Evolutionary conservation across 2,329 filamentous ascomycete genomes (phyloP), one percentile per base, ranked within the genome.

Genomic region (Fusarium concolor): DNA sequence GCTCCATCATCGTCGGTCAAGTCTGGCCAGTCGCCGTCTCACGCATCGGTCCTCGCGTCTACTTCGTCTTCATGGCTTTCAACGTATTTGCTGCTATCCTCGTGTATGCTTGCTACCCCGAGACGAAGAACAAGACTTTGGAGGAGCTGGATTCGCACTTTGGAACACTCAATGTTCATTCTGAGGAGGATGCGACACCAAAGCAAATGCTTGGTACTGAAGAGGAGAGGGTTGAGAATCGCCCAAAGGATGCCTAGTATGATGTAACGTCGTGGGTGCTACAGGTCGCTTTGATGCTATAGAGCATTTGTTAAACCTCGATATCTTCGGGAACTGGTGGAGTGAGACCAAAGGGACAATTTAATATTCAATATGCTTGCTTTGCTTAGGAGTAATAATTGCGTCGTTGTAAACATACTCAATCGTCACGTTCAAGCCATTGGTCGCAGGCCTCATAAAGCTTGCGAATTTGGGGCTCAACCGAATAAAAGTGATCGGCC

Each of bases 91-190:
- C 59, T 2, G 47, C 59, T 2, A 42, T 62, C 5, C 47, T 62
- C 10, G 59, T 62, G 3, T 62, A 62, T n/a, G 33, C 59, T 3
- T 62, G 59, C 15, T 62, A 62, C 5, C 59, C 59, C 1, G 59
- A 62, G n/a, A 62, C 57, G 1, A 62, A 62, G 35, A 35, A 35
- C 17, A 62, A 62, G 41, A 62, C 59, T 1, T 10, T 62, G 11
- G 59, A 62, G 17, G 59, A 62, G 10, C 12, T 62, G 3, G 59
- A 62, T 35, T 62, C 59, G 8, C 59, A 62, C 28, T 62, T 62
- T 4, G 59, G 59, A 12, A 42, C 59, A 2, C 59, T 62, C 6
- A 62, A 62, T 18, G 29, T 62, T 7, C 59, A 62, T 12, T 62
- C 59, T 9, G 57, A 62, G 18, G 57, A 62, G 6, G 59, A 46